Conservation (phyloP, 148 eudicot genomes). For the Rhododendron mucronatum region DNA sequence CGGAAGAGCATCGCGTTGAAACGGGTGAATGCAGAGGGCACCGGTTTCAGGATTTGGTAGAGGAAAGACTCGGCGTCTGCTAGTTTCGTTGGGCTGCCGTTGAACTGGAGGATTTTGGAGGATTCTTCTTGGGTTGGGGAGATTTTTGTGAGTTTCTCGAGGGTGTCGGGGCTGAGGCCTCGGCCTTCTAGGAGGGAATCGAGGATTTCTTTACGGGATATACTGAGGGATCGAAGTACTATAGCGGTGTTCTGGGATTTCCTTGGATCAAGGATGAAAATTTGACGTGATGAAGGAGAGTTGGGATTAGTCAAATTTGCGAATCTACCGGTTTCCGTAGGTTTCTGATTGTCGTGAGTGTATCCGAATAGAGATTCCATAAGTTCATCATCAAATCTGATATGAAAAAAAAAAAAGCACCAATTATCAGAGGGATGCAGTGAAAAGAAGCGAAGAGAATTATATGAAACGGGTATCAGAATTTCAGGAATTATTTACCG, state of each 20-base stretch:
- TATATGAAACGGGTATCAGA: neutral
- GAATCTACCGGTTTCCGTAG: slow-evolving; percentile 12
- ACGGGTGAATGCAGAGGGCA: slow-evolving; percentile 52
- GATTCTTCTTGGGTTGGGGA: slow-evolving; percentile 50
- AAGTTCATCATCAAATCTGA: slow-evolving; percentile 46
- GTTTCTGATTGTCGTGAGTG: slow-evolving; percentile 12
- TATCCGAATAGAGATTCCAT: slow-evolving; percentile 48
- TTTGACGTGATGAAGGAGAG: slow-evolving; percentile 17
- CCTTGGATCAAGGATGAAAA: slow-evolving; percentile 46
- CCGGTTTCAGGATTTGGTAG: slow-evolving; percentile 30
- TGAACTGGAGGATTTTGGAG: slow-evolving; percentile 38
- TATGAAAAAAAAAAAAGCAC: neutral
- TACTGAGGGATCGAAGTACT: slow-evolving; percentile 43
- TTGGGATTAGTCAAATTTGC: slow-evolving; percentile 17
- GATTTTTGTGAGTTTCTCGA: slow-evolving; percentile 43
- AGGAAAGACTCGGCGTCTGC: slow-evolving; percentile 66
- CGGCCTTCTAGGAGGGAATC: slow-evolving; percentile 37
- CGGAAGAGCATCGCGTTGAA: slow-evolving; percentile 30
- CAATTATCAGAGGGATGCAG: neutral
- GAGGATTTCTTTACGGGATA: slow-evolving; percentile 35
- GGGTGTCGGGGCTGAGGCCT: slow-evolving; percentile 36
- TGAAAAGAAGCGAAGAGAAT: neutral
- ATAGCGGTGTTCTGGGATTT: slow-evolving; percentile 60
- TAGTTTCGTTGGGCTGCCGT: slow-evolving; percentile 42
- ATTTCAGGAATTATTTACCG: slow-evolving; percentile 14